Evolutionary conservation across 495 filamentous ascomycete species (phyloP), one percentile per base, ranked within the genome.

Genomic region (Talaromyces thailandensis): DNA sequence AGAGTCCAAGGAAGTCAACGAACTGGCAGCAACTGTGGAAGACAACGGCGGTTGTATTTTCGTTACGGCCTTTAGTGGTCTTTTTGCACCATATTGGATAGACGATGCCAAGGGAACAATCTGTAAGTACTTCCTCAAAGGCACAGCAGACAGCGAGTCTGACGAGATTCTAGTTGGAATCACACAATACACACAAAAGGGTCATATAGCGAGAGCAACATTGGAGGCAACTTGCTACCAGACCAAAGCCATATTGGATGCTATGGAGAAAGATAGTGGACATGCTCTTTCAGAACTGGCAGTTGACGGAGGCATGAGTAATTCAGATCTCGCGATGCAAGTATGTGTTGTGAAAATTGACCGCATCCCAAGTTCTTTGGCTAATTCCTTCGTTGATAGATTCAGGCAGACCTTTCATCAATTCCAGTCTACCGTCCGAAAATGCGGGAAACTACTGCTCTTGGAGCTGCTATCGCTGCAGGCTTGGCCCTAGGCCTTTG

Each of bases 1-100:
- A 16, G 75, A 88, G 40, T 88, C 91, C 0, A 81, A 82, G 63
- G 84, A 94, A 68, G 88, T 98, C 60, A 90, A 84, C 59, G 87
- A 92, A 35, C 78, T 97, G 28, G 93, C 93, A 11, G 80, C 81
- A 63, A 87, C 84, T 2, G 93, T 96, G 4, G 69, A 86, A 24
- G 90, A 98, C 64, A 96, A 89, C 63, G 93, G 93, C 50, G 93
- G 93, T 4, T 90, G 93, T 53, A 86, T 96, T 7, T 98, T 98
- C 68, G 93, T 98, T 53, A 97, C 93, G 12, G 93, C 93, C 5
- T 98, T 98, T 71, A 95, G 90, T 71, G 93, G 93, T 6, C 80
- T 98, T 2, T 97, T 96, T 75, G 93, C 93, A 3, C 93, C 93
- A 5, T 97, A 97, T 70, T 98, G 93, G 93, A 94, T 96, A 65